Evolutionary conservation across 257 asterid species (phyloP).

Genomic region (Nicotiana sylvestris): DNA sequence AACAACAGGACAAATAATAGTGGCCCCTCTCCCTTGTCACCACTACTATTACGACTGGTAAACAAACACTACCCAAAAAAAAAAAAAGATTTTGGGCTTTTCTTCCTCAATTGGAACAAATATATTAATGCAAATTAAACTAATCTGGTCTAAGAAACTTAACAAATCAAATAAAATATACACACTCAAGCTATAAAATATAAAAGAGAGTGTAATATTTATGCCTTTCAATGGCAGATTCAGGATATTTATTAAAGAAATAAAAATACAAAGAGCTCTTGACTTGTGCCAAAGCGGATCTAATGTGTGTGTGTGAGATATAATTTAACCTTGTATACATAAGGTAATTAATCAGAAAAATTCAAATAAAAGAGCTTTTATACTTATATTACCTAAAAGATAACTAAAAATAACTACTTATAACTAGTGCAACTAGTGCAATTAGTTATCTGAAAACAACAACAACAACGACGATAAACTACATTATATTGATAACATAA

Average conservation of each 20-base stretch:
- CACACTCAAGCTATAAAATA: neutral
- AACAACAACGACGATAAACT: too few species aligned
- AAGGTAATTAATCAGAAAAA: too few species aligned
- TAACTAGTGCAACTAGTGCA: too few species aligned
- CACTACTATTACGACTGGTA: neutral
- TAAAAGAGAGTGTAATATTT: neutral
- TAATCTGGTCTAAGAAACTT: neutral
- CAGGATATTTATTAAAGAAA: too few species aligned
- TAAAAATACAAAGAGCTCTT: too few species aligned
- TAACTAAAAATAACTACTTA: too few species aligned
- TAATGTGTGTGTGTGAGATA: too few species aligned
- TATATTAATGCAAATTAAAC: neutral
- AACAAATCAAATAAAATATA: conserved; percentile 14
- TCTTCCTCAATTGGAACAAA: conserved; percentile 15
- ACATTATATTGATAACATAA: too few species aligned
- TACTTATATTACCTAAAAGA: neutral
- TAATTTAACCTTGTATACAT: too few species aligned
- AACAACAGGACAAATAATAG: neutral
- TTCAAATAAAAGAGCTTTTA: neutral
- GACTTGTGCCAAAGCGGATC: too few species aligned
- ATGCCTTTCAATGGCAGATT: too few species aligned
- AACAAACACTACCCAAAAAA: neutral
- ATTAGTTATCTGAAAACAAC: too few species aligned
- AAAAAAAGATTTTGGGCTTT: neutral
- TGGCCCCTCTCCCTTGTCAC: neutral